Base-by-base conservation (phyloP, 148 eudicot genomes). In the Dysphania ambrosioides region DNA sequence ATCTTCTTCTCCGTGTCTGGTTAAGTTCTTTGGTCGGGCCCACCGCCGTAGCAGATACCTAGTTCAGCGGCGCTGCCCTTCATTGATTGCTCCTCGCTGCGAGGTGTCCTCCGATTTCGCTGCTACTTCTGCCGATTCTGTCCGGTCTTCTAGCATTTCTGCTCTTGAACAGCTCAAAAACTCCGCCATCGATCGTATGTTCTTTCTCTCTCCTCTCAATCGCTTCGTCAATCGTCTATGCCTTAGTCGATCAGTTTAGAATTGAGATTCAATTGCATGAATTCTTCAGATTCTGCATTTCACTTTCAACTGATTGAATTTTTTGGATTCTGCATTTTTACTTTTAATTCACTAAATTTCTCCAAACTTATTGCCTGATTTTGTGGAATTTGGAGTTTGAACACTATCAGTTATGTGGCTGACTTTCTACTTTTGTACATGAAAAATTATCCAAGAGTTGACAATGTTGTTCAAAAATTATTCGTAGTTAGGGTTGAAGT, bases 111-210 rank as follows among this genome's bases (percentile, higher is more conserved):
- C 64, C 36, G 79, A 64, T 38, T 53, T 47, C 18, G 21, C 53
- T 18, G 18, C 18, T 47, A 47, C 53, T 47, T 47, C 53, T 0
- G 53, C 16, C 16, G 53, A 47, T 31, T 55, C 80, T 56, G 78
- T 23, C 26, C 42, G 68, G 12, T 68, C 82, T 12, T 81, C 87
- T 24, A 80, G 84, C 36, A 42, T 84, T 19, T 75, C 87, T 62
- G 87, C 84, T 34, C 87, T 81, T 66, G 84, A 84, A 53, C 84
- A 51, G 73, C 82, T 84, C 65, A 84, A 86, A 79, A 71, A 86
- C 64, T 72, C 82, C 27, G 93, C 82, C 59, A 86, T 81, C 70
- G 79, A 81, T 79, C 83, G 81, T 83, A 73, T 19, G 84, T 79
- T 27, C 59, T 69, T 55, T 72, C 58, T 24, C 9, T n/a, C 11